phyloP scores from a whole-genome alignment of 176 grass and related monocot genomes.

The Triticum urartu region DNA sequence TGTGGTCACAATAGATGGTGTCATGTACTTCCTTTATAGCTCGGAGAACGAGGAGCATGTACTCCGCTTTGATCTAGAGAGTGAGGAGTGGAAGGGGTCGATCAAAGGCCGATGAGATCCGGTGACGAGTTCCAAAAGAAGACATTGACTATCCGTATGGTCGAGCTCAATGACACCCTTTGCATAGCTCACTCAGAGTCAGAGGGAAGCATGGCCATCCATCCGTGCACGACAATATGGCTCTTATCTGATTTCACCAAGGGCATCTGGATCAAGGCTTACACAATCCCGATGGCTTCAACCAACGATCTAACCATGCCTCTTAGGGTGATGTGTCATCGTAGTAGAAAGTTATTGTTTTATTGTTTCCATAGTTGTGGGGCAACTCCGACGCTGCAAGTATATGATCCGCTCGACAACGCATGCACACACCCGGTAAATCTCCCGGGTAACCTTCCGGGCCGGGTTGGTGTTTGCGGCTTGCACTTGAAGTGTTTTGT shows the following conservation, averaged over 20 bases:
- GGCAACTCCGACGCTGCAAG: background rate
- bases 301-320: background rate
- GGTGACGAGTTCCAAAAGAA: no score
- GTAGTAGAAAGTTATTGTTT: background rate
- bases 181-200: background rate
- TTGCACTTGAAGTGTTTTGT: background rate
- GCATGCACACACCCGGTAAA: background rate
- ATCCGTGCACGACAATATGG: background rate
- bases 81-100: background rate
- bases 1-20: background rate
- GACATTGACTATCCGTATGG: no score
- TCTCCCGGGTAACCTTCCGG: background rate
- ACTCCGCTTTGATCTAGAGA: background rate
- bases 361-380: background rate
- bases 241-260: background rate
- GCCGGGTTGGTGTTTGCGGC: background rate
- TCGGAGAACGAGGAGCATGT: background rate
- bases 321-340: background rate
- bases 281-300: background rate
- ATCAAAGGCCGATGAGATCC: background rate
- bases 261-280: background rate
- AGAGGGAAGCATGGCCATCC: background rate
- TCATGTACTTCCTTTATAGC: background rate
- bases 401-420: background rate
- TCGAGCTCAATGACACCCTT: background rate